Evolutionary conservation across 176 grass and related monocot species (phyloP).

Genomic region (Avena atlantica): DNA sequence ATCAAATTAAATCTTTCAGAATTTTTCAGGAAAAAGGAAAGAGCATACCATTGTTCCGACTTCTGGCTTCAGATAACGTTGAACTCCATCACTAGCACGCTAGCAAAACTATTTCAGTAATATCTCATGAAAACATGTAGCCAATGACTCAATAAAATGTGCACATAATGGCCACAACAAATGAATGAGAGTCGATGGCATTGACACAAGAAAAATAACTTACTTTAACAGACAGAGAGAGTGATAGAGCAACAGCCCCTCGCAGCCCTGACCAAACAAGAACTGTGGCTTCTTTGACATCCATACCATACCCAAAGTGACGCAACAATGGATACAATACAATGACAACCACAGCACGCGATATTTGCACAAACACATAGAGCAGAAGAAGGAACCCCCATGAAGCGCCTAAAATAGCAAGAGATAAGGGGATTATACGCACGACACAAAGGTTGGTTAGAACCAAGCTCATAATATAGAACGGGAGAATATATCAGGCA

Average conservation of each 20-base stretch:
- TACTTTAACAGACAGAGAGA: slow-evolving; percentile 88
- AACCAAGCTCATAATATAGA: slow-evolving; percentile 16
- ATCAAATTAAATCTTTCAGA: slow-evolving; percentile 14
- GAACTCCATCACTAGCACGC: slow-evolving; percentile 66
- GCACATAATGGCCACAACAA: slow-evolving; percentile 28
- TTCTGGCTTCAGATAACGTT: slow-evolving; percentile 65
- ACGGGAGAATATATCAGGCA: neutral
- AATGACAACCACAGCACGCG: slow-evolving; percentile 75
- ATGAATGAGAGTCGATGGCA: neutral
- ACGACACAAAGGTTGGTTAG: neutral
- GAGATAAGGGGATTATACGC: slow-evolving; percentile 28
- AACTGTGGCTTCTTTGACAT: slow-evolving; percentile 80
- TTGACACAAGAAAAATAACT: slow-evolving; percentile 35
- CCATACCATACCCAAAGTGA: slow-evolving; percentile 89
- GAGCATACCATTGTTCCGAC: slow-evolving; percentile 80
- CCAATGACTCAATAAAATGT: neutral
- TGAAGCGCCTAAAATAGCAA: slow-evolving; percentile 70
- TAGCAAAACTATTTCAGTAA: slow-evolving; percentile 44
- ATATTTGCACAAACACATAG: slow-evolving; percentile 81
- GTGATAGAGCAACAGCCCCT: slow-evolving; percentile 85
- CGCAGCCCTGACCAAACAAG: slow-evolving; percentile 85
- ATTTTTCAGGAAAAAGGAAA: neutral
- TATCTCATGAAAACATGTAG: slow-evolving; percentile 11
- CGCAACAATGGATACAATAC: slow-evolving; percentile 73
- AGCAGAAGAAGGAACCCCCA: slow-evolving; percentile 91